Base-by-base conservation (phyloP, 2,329 filamentous ascomycete species). In the Paecilomyces sp. region DNA sequence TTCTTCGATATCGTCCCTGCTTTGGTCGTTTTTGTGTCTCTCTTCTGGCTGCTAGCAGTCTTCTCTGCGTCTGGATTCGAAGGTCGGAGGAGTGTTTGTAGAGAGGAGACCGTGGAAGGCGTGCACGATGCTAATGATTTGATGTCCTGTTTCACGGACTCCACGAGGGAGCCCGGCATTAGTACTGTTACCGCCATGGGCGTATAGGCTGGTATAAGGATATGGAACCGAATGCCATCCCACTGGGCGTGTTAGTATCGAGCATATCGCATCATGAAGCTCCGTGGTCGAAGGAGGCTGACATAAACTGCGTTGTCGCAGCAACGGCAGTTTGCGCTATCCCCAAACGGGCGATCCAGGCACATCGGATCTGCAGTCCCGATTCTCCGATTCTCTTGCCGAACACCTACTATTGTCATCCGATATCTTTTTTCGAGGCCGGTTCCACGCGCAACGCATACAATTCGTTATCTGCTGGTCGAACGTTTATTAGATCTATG, bases 91-190 rank as follows among this genome's bases (percentile, higher is more conserved):
- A 78, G 71, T 56, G 68, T 70, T 65, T 76, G 73, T 62, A 77
- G 70, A 56, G 74, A 70, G 59, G 70, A 65, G 57, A 77, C 70
- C 13, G 75, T 78, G 54, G 70, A 69, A 61, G 69, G 67, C 52
- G 82, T 83, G 72, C 83, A 86, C 65, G 79, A 84, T 54, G 80
- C 73, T 12, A 78, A 77, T 58, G 80, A 83, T 62, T 80, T 75
- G 63, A 85, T 74, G 51, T 83, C 82, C 61, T 76, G 74, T 68
- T 84, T 85, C 67, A 85, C 79, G 61, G 81, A 77, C 57, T 76
- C 73, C 51, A 70, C 64, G 18, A 71, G 61, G 60, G 71, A 68
- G 61, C 68, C 69, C 61, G 67, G 57, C 41, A 69, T 65, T 54
- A 74, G 60, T 56, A 69, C 63, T 62, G 70, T 69, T 54, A 75